These are phyloP conservation scores for barrel medic (Medicago truncatula) DNA, from an alignment of 306 rosid species.

Conservation along the genomic window MtrunA17r5.0-ANR NC_053049.1:8187501-8188000, in stretches of 20 bases:
- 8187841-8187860: constrained; percentile 98
- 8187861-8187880: constrained; percentile 81
- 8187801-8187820: constrained; percentile 3
- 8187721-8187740: not conserved
- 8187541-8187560: too few species aligned
- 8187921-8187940: constrained; percentile 69
- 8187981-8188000: constrained; percentile 76
- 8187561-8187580: too few species aligned
- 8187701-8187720: not conserved
- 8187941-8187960: constrained; percentile 85
- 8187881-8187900: constrained; percentile 74
- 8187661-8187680: too few species aligned
- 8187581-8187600: too few species aligned
- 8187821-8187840: constrained; percentile 76
- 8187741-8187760: not conserved
- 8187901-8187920: constrained; percentile 79
- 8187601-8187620: too few species aligned
- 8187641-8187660: too few species aligned
- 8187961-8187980: constrained; percentile 90
- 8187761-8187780: not conserved
- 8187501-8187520: too few species aligned
- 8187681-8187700: not conserved
- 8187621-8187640: too few species aligned
- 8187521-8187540: too few species aligned
- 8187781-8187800: not conserved